phyloP scores from a whole-genome alignment of 2,329 filamentous ascomycete species.

The Arachnomyces sp. region DNA sequence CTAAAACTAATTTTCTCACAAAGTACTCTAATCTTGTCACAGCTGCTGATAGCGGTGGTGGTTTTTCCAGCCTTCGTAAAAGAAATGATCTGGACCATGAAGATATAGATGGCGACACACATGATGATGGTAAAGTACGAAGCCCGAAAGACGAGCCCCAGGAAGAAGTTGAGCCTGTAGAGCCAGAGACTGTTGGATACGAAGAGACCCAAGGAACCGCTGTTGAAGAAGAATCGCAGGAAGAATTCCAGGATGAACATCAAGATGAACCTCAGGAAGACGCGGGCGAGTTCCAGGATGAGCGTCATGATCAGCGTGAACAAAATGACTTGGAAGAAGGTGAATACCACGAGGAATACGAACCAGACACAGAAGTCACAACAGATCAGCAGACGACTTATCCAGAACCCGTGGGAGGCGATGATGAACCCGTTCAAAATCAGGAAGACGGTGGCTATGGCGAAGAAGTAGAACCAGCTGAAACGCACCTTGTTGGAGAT shows the following conservation, averaged over 20 bases:
- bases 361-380: background rate
- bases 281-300: conserved; percentile 1
- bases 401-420: too few species aligned
- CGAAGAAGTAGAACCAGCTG: too few species aligned
- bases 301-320: too few species aligned
- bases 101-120: conserved; percentile 7
- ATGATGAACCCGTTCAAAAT: too few species aligned
- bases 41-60: conserved; percentile 49
- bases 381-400: background rate
- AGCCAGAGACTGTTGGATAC: background rate
- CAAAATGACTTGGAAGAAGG: background rate
- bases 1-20: conserved; percentile 45
- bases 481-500: too few species aligned
- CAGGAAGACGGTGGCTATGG: too few species aligned
- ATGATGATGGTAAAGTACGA: conserved; percentile 1
- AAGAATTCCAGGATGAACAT: background rate
- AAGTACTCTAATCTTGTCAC: conserved; percentile 45
- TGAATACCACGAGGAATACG: background rate
- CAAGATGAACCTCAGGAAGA: background rate
- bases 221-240: conserved; percentile 10
- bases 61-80: conserved; percentile 41
- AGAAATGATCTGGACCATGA: conserved; percentile 13
- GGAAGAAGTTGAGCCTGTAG: conserved; percentile 10
- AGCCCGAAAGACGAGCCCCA: conserved; percentile 5
- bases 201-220: conserved; percentile 9